phyloP scores from a whole-genome alignment of 2,329 filamentous ascomycete genomes.

The Rutstroemia sp. region DNA sequence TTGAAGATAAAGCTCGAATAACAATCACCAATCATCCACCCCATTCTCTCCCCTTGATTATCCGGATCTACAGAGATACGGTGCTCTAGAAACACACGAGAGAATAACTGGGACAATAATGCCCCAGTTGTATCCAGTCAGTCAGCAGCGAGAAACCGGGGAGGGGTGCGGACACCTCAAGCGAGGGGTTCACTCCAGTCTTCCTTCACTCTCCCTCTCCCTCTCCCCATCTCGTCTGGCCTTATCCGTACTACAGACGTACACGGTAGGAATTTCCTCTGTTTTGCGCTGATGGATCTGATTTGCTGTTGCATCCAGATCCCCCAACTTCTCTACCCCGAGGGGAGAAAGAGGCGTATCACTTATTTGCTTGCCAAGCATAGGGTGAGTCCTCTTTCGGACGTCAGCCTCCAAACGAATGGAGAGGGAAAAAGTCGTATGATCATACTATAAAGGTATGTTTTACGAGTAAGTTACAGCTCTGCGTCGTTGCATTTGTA shows the following conservation, averaged over 20 bases:
- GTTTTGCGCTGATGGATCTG: not conserved
- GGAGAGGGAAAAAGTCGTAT: not conserved
- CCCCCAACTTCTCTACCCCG: not conserved
- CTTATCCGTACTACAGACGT: not conserved
- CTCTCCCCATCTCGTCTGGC: not conserved
- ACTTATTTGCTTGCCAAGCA: no score
- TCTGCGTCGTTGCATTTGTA: no score
- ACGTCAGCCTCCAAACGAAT: not conserved
- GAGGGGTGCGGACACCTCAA: not conserved
- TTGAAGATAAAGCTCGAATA: not conserved
- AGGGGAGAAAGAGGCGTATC: no score
- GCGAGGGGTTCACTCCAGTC: not conserved
- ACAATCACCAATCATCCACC: not conserved
- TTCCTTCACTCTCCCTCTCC: no score
- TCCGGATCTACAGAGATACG: not conserved
- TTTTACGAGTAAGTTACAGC: not conserved
- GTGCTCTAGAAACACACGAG: no score
- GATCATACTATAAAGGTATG: not conserved
- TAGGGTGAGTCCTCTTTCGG: not conserved
- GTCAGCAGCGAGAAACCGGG: not conserved
- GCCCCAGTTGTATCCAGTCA: not conserved
- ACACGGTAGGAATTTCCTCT: not conserved
- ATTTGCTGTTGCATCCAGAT: not conserved
- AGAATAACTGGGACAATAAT: no score
- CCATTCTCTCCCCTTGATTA: not conserved